Evolutionary conservation across 495 filamentous ascomycete species (phyloP), one percentile per base, ranked within the genome.

Genomic region (Massariosphaeria phaeospora): DNA sequence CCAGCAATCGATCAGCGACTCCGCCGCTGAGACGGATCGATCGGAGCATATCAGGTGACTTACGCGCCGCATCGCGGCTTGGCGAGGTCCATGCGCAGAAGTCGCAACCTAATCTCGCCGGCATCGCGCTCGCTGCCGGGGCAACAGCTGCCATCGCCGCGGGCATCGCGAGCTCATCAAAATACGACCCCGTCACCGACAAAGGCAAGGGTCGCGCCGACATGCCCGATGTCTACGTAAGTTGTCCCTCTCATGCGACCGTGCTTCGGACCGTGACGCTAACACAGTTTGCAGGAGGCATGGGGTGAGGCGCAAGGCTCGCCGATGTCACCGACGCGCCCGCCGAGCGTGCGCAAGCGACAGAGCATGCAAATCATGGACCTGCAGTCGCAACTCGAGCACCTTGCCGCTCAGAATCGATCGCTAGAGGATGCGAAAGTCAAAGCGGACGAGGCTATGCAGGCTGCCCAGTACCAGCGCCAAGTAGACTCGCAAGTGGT

Each of bases 351-450:
- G 63, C 89, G 91, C 55, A 88, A 89, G 66, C 86, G 89, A 57
- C 93, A 93, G 70, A 96, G 90, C 76, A 88, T 96, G 84, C 93
- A 96, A 72, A 82, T 97, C 44, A 77, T 94, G 39, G 90, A 97
- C 50, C 80, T 97, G 35, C 81, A 87, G 63, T 66, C 76, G 27
- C 79, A 76, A 64, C 76, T 95, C 59, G 89, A 94, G 57, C 85
- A 89, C 67, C 73, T 95, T 42, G 73, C 83, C 34, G 81, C 86
- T 0, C 89, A 95, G 63, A 96, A 95, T 61, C 81, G 84, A 48
- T 69, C 81, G 31, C 80, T 95, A 15, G 75, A 81, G 62, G 84
- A 88, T 23, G 85, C 84, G 36, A 86, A 82, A 62, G 69, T 78
- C 52, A 77, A 82, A 36, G 82, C 83, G 26, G 88, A 94, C 70